Conservation (phyloP, 2,329 filamentous ascomycete genomes). For the Sphaerulina vaccinii region DNA sequence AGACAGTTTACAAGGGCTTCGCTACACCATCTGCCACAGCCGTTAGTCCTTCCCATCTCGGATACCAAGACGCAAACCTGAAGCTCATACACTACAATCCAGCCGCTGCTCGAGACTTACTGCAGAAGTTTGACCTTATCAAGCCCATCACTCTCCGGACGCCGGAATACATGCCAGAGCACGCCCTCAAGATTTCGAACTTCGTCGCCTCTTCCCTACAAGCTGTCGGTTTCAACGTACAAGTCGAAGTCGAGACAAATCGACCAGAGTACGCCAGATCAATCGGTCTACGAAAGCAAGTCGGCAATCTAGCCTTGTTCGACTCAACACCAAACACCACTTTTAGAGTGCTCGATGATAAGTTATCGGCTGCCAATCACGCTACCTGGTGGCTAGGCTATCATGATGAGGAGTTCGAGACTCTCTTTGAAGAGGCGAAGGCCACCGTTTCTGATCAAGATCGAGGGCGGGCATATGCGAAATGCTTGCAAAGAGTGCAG, state of each 20-base stretch:
- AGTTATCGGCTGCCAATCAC: conserved; percentile 8
- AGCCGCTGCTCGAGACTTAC: conserved; percentile 1
- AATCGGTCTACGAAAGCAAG: conserved; percentile 10
- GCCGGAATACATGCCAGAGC: conserved; percentile 16
- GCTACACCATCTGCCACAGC: conserved; percentile 10
- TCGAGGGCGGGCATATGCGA: conserved; percentile 5
- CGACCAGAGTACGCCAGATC: conserved; percentile 15
- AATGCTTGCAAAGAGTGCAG: conserved; percentile 10
- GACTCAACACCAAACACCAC: conserved; percentile 17
- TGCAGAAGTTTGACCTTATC: conserved; percentile 1
- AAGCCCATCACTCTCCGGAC: conserved; percentile 2
- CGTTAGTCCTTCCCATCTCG: conserved; percentile 15
- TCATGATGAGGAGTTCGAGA: conserved; percentile 13
- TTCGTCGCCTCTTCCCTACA: conserved; percentile 9
- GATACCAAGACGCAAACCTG: conserved; percentile 1
- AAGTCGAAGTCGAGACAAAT: conserved; percentile 11
- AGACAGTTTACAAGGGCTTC: conserved; percentile 13
- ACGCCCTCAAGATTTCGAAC: conserved; percentile 13
- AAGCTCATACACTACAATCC: conserved; percentile 12
- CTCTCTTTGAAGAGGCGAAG: conserved; percentile 6
- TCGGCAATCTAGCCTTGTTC: conserved; percentile 13
- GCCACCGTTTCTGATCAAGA: not conserved
- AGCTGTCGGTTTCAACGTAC: conserved; percentile 10
- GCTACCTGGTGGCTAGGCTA: conserved; percentile 16
- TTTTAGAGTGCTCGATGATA: conserved; percentile 15